Base-by-base conservation (phyloP, 148 eudicot species). In the Heliosperma pusillum region DNA sequence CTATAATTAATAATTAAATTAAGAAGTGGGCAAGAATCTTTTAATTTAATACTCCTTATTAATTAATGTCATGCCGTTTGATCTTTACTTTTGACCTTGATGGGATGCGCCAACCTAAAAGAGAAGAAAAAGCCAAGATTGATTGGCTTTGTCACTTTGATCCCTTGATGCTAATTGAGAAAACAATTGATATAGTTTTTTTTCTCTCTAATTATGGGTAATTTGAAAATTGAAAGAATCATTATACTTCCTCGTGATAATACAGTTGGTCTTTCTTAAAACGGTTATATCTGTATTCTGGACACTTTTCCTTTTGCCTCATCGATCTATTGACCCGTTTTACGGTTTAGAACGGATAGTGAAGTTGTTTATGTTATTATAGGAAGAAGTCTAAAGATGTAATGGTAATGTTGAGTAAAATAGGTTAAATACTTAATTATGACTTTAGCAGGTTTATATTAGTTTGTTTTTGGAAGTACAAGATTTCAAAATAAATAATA, bases 71-170 rank as follows among this genome's bases (percentile, higher is more conserved):
- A 5, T 72, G 75, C 53, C 13, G 12, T 40, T 73, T 24, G 66
- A 21, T 73, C 36, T 19, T 10, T 15, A 12, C 61, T 70, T 60
- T 69, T 19, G 67, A 44, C 57, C 66, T 42, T 76, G 65, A 36
- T 69, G 55, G 53, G 55, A 50, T 13, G 27, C 33, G 27, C 79
- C 73, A 26, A 19, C 25, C 56, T 68, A 68, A 55, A 69, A 26
- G 15, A 1, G 22, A 42, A 20, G 26, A 73, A 21, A 36, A 67
- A 20, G 26, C 27, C 26, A 42, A 67, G 26, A 67, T 67, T 67
- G 53, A 40, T 40, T 67, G 70, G 22, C 69, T 65, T 40, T 67
- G 15, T 10, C 4, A 15, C 7, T 47, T 44, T 70, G 15, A 33
- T 65, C 69, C 7, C 45, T 65, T 65, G 33, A 33, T 33, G 1